Percentiles rank a stretch among this genome's conserved stretches.
These are phyloP conservation scores for Glycine tomentella DNA, from an alignment of 306 rosid species.

Conservation along the genomic window DNA sequence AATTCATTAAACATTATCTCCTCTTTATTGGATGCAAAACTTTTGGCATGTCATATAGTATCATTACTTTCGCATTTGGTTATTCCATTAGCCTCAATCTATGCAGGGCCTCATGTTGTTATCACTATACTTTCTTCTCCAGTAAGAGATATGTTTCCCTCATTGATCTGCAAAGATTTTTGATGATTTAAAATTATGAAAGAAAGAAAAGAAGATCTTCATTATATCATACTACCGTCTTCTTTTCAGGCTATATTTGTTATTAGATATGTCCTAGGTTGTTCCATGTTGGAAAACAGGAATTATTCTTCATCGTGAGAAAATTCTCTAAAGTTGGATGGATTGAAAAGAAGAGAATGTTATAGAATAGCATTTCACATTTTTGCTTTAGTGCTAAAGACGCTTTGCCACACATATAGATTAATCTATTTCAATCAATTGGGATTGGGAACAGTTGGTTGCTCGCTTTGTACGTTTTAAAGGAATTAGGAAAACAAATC, in stretches of 20 bases:
- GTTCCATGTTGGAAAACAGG: conserved; percentile 22
- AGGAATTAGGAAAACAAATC: too few relatives aligned
- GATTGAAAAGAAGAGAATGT: background rate
- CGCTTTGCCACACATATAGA: too few relatives aligned
- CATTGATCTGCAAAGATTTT: conserved; percentile 28
- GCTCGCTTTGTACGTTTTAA: too few relatives aligned
- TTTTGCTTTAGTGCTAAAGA: background rate
- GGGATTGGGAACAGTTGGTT: background rate
- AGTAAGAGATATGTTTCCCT: conserved; percentile 24
- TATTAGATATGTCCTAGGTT: conserved; percentile 33
- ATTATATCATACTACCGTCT: background rate
- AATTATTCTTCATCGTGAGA: conserved; percentile 20
- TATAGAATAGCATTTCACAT: conserved; percentile 3
- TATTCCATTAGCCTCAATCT: conserved; percentile 70
- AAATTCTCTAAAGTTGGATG: conserved; percentile 8
- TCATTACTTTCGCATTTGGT: conserved; percentile 57
- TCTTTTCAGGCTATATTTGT: conserved; percentile 26
- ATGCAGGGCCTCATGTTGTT: conserved; percentile 67
- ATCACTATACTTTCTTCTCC: conserved; percentile 65
- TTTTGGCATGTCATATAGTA: conserved; percentile 17
- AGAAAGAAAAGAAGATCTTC: conserved; percentile 25
- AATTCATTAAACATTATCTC: background rate
- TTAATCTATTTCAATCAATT: background rate
- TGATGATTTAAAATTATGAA: conserved; percentile 8
- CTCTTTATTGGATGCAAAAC: conserved; percentile 20